These are phyloP conservation scores for Vaccinium macrocarpon DNA, from an alignment of 148 eudicot genomes.

Conservation along the genomic window DNA sequence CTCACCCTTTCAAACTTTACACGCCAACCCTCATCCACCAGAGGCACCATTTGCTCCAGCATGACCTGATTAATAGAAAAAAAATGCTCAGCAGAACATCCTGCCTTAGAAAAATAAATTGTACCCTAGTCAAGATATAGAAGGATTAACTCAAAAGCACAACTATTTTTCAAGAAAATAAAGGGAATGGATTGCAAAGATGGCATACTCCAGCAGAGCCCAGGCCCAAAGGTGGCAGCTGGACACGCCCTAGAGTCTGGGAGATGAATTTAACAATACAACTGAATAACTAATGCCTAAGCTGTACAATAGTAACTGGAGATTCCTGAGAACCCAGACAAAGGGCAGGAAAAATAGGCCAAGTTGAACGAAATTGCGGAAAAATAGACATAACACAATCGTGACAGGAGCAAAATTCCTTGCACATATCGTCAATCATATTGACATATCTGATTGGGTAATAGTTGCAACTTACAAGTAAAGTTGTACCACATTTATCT, in stretches of 20 bases:
- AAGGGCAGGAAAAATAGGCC: background rate
- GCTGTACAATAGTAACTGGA: background rate
- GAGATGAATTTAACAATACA: background rate
- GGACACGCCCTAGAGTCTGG: background rate
- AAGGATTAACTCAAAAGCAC: conserved; percentile 4
- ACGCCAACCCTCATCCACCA: conserved; percentile 87
- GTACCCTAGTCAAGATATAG: background rate
- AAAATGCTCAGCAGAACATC: background rate
- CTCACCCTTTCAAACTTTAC: conserved; percentile 88
- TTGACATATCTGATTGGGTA: background rate
- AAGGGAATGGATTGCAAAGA: background rate
- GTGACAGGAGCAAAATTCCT: background rate
- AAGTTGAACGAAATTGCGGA: background rate
- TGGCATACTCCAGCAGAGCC: background rate
- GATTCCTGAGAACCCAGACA: background rate
- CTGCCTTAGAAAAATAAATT: background rate
- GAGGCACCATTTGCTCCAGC: conserved; percentile 82
- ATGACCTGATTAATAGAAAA: conserved; percentile 57
- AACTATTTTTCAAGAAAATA: background rate
- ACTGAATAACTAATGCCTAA: background rate
- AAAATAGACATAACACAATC: background rate
- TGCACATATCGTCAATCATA: background rate
- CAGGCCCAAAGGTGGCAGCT: background rate
- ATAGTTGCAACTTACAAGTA: background rate
- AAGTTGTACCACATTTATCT: background rate